These are phyloP conservation scores for Alloascoidea africana DNA, from an alignment of 805 yeast species.

Conservation along the genomic window DNA sequence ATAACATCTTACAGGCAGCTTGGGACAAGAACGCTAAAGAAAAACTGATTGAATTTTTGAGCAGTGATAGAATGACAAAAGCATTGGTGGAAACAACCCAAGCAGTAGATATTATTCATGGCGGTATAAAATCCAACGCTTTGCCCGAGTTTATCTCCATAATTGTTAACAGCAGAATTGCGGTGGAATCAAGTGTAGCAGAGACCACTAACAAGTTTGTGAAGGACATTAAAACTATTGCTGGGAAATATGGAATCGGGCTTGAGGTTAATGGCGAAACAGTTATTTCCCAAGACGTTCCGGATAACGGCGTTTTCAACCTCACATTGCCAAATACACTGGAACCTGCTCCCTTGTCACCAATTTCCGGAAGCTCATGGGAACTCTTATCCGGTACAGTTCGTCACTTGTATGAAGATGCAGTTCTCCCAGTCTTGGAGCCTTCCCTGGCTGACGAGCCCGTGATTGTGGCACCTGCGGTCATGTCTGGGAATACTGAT, in stretches of 20 bases:
- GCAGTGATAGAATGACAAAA: conserved; percentile 10
- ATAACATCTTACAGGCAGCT: conserved; percentile 6
- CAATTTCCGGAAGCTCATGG: conserved; percentile 31
- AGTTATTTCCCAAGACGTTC: conserved; percentile 12
- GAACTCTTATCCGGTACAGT: conserved; percentile 45
- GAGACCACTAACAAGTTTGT: conserved; percentile 25
- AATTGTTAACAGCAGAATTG: conserved; percentile 48
- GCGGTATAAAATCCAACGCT: conserved; percentile 69
- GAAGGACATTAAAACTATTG: conserved; percentile 23
- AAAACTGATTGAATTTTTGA: conserved; percentile 6
- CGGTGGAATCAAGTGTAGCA: conserved; percentile 34
- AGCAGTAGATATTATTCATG: conserved; percentile 50
- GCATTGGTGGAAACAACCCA: conserved; percentile 45
- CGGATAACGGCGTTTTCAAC: conserved; percentile 26
- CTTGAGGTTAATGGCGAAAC: conserved; percentile 19
- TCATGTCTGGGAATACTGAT: conserved; percentile 61
- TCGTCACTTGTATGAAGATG: conserved; percentile 45
- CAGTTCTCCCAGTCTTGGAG: conserved; percentile 9
- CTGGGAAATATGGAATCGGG: conserved; percentile 33
- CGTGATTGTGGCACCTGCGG: conserved; percentile 38
- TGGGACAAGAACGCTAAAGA: conserved; percentile 2
- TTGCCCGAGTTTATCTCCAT: conserved; percentile 49
- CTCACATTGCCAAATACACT: conserved; percentile 16
- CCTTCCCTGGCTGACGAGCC: conserved; percentile 2
- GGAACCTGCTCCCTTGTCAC: conserved; percentile 42